Conservation (phyloP, 768 basidiomycete species). For the Daedalea quercina region DNA sequence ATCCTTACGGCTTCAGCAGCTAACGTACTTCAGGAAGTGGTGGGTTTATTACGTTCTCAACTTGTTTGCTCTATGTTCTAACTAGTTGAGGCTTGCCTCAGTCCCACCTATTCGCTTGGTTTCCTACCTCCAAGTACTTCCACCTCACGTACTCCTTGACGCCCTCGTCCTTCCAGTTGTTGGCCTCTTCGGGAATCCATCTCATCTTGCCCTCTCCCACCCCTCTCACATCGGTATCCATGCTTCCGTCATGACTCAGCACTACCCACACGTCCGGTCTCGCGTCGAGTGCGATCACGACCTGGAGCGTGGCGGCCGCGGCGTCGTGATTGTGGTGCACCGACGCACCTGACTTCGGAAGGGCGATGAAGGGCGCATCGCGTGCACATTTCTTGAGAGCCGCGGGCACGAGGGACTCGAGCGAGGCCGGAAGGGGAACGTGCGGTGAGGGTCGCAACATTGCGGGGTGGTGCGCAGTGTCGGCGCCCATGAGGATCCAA, state of each 20-base stretch:
- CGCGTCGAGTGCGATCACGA: background rate
- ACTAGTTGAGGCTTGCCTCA: background rate
- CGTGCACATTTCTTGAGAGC: background rate
- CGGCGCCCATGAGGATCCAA: conserved; percentile 51
- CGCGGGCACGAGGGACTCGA: background rate
- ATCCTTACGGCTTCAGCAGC: too few relatives aligned
- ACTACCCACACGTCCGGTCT: background rate
- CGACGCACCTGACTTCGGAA: background rate
- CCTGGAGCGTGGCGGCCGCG: background rate
- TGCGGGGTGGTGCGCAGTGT: conserved; percentile 31
- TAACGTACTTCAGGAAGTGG: too few relatives aligned
- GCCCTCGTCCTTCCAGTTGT: background rate
- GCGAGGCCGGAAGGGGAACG: background rate
- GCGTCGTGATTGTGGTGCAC: background rate
- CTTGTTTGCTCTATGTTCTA: too few relatives aligned
- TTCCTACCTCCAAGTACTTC: background rate
- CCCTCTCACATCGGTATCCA: background rate
- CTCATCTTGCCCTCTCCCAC: background rate
- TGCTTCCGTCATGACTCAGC: background rate
- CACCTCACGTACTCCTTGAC: background rate
- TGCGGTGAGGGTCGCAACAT: background rate
- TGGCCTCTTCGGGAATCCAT: background rate
- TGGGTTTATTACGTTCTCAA: too few relatives aligned
- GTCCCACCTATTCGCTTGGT: background rate
- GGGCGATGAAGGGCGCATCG: background rate